Base-by-base conservation (phyloP, 331 rosid genomes). In the Malus hybrid region DNA sequence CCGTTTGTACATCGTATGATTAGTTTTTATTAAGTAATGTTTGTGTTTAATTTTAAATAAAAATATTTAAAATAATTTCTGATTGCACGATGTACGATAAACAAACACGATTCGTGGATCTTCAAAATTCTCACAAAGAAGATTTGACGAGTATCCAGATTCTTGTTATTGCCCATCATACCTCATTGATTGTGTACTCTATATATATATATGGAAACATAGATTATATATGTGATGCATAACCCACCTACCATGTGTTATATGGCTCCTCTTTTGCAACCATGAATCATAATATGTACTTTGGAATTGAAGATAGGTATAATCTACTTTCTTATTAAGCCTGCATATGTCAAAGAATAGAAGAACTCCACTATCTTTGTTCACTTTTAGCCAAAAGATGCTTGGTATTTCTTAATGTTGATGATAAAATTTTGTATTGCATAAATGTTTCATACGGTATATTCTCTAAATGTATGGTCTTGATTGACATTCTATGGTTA, bases 111-210 rank as follows among this genome's bases (percentile, higher is more conserved):
- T 39, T 8, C 1, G 2, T 0, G 1, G 0, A 39, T 39, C 0
- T 39, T 0, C 0, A 0, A 2, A 39, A 39, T 39, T 0, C 4
- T 39, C 4, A 9, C 12, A 9, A 39, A 39, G 1, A 39, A 39
- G 0, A 39, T 9, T 0, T 1, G 46, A 0, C 12, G 1, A 39
- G 0, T 0, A 39, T 39, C 44, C 1, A 2, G 12, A 39, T 39
- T 39, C 44, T 39, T 39, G 46, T 74, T 77, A 74, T 76, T 70
- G 14, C 85, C 85, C 93, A 86, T 90, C 96, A 92, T 90, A 67
- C 76, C 46, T 39, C 46, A 39, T 39, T 39, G 46, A 39, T 39
- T 39, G 44, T 64, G 89, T 86, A 70, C 83, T 3, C 0, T 0
- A 32, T 31, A 31, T 31, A 85, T 71, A 74, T 31, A 31, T 20